These are phyloP conservation scores for Adiantum capillusveneris DNA, from an alignment of 75 land plant genomes.

Conservation along the genomic window DNA sequence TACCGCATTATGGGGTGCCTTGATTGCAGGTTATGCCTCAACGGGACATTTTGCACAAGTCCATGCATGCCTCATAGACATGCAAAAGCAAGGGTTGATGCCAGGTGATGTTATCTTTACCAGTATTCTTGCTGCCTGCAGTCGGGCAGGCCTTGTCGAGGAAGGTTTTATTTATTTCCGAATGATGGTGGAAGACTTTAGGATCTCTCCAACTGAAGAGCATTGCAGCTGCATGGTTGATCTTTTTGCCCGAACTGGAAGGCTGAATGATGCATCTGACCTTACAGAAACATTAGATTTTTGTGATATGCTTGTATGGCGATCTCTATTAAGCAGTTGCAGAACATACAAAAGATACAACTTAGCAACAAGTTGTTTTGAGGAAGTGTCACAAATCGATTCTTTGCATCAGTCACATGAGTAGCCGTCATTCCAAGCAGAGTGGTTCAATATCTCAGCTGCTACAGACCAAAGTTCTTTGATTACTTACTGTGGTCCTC, in stretches of 20 bases:
- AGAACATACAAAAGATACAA: background rate
- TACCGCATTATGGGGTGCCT: background rate
- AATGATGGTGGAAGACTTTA: background rate
- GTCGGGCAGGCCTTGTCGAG: background rate
- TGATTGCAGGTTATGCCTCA: constrained; percentile 9
- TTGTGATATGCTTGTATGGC: background rate
- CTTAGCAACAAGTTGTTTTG: background rate
- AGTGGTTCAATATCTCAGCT: too few species aligned
- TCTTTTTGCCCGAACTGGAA: background rate
- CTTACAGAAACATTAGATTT: background rate
- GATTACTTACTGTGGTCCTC: too few species aligned
- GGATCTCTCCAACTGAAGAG: background rate
- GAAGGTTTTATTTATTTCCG: constrained; percentile 1
- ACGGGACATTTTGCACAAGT: constrained; percentile 7
- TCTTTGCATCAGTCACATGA: too few species aligned
- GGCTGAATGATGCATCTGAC: constrained; percentile 1
- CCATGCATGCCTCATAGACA: constrained; percentile 4
- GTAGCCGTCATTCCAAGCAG: too few species aligned
- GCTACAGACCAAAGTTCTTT: too few species aligned
- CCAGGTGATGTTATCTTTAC: constrained; percentile 13
- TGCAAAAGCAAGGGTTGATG: constrained; percentile 12
- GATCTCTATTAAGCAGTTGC: constrained; percentile 1
- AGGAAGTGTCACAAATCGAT: too few species aligned
- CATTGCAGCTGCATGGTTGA: constrained; percentile 3
- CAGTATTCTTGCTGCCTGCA: constrained; percentile 16